Evolutionary conservation across 176 grass and related monocot genomes (phyloP), one percentile per base, ranked within the genome.

Genomic region (Dactylis glomerata): DNA sequence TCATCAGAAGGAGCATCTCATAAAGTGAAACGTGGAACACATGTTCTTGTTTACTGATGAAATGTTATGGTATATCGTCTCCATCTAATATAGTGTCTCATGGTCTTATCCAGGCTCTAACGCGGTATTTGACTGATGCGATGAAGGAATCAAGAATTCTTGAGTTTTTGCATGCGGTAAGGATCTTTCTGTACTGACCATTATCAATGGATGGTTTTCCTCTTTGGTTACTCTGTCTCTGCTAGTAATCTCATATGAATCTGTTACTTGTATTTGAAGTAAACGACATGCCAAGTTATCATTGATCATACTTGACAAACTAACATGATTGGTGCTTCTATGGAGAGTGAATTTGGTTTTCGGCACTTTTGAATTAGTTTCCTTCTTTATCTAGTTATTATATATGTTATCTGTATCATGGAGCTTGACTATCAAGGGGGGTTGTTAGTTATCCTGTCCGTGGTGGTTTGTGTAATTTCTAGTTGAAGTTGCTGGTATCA

Each of bases 71-170:
- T 72, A 47, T 76, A 71, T 65, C 19, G 38, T 64, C 37, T 78
- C 64, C 75, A 82, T 64, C 62, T 91, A 36, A 62, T 30, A 27
- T 44, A 28, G 81, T 40, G 20, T 88, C 66, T 58, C 77, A 56
- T 84, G 50, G 46, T 88, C 13, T 70, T 84, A 80, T 72, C 41
- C 87, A 94, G 92, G 93, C 83, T 62, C 75, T 92, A 56, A 92
- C 77, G 11, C 84, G 79, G 63, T 87, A 92, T 69, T 87, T 87
- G 79, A 94, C 92, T 44, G 92, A 92, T 66, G 92, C 92, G 11
- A 95, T 95, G 90, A 95, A 86, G 79, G 88, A 92, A 70, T 92
- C 90, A 68, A 90, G 88, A 73, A 76, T 90, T 83, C 85, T 95
- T 63, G 88, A 92, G 79, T 91, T 91, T 92, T 88, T 91, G 71